Evolutionary conservation across 148 eudicot species (phyloP).

Genomic region (Rhododendron ferrugineum): DNA sequence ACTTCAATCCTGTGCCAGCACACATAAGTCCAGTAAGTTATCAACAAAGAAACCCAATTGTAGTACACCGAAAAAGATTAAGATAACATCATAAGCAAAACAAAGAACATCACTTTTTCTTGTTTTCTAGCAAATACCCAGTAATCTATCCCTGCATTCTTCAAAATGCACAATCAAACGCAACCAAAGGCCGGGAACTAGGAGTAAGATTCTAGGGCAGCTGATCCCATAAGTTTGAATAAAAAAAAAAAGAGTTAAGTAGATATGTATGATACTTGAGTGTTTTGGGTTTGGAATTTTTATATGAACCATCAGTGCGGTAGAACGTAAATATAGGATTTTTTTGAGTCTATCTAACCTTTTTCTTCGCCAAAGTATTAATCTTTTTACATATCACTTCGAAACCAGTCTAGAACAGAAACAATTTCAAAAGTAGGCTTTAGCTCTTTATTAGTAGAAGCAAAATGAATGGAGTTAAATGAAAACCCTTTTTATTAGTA

Average conservation of each 20-base stretch:
- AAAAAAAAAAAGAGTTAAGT: neutral
- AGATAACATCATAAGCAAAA: neutral
- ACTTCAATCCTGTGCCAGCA: slow-evolving; percentile 11
- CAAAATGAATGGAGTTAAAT: neutral
- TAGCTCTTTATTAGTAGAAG: neutral
- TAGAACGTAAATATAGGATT: neutral
- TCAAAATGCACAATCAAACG: neutral
- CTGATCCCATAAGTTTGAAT: neutral
- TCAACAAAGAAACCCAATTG: neutral
- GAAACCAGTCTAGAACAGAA: neutral
- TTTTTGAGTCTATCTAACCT: neutral
- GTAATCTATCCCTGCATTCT: neutral
- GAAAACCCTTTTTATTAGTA: neutral
- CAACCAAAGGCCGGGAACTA: neutral
- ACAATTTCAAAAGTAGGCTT: neutral
- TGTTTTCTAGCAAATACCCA: neutral
- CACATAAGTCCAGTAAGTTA: neutral
- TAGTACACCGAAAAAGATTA: neutral
- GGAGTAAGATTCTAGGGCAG: neutral
- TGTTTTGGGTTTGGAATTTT: neutral
- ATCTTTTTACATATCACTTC: neutral
- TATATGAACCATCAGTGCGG: neutral
- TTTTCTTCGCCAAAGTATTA: neutral
- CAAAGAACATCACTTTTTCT: neutral
- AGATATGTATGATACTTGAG: neutral